Base-by-base conservation (phyloP, 2,329 filamentous ascomycete genomes). In the Alternaria novae-zelandiae region DNA sequence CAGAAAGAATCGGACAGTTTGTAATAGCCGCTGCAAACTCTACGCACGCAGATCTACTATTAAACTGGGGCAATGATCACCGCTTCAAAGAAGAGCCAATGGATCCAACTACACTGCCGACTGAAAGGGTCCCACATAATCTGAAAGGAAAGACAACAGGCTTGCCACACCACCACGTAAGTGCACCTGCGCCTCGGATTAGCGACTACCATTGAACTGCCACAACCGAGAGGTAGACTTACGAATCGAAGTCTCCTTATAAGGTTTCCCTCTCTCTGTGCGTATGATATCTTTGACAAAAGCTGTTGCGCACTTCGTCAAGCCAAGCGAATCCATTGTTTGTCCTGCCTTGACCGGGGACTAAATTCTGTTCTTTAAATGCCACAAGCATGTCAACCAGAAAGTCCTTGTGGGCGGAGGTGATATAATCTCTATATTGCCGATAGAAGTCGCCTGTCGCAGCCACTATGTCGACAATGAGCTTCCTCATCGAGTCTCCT, bases 131-230 rank as follows among this genome's bases (percentile, higher is more conserved):
- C 4, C 6, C 15, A n/a, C 4, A 36, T 36, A 36, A 9, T 2
- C 1, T 9, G 32, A 5, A 36, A 36, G 15, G 32, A 0, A 36
- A 36, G 0, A 36, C 0, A 1, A 9, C 7, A 8, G 0, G 0
- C 32, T 36, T n/a, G 32, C 15, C 7, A n/a, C 4, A n/a, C 7
- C 15, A 2, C 1, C 7, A 1, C 32, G 4, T 15, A 36, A n/a
- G 32, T 36, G 32, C 32, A 36, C 32, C 1, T 36, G 15, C 32
- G 15, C 4, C 15, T n/a, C 32, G 15, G 32, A 36, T n/a, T n/a
- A n/a, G 13, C 7, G 15, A n/a, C 15, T 36, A 4, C 15, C 13
- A 3, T 15, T 36, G 32, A n/a, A 3, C 15, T 36, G 32, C 32
- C 13, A 36, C 32, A n/a, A 4, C 13, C 2, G 15, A 36, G 15